Conservation (phyloP, 2,329 filamentous ascomycete genomes). For the Penicillium sp. region DNA sequence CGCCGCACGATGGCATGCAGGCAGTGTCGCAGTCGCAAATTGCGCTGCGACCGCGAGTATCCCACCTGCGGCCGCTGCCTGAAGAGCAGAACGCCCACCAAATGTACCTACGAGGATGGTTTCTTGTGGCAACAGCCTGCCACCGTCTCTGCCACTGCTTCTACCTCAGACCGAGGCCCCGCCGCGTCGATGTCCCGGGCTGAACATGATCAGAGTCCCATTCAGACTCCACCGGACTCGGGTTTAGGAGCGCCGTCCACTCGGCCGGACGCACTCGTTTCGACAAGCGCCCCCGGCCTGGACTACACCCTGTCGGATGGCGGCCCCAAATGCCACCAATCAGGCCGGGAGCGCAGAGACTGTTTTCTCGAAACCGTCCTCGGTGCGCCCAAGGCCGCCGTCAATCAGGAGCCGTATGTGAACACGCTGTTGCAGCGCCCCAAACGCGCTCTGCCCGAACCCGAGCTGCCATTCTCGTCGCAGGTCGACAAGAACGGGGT, state of each 20-base stretch:
- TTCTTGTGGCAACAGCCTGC: constrained; percentile 41
- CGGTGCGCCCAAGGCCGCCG: constrained; percentile 33
- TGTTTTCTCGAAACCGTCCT: constrained; percentile 37
- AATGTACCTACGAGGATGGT: constrained; percentile 43
- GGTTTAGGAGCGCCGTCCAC: constrained; percentile 27
- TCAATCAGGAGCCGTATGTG: constrained; percentile 33
- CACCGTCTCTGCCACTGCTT: constrained; percentile 30
- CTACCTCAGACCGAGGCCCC: constrained; percentile 25
- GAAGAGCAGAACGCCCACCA: constrained; percentile 36
- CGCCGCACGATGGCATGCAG: constrained; percentile 43
- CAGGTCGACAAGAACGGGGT: constrained; percentile 12
- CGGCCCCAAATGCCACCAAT: constrained; percentile 5
- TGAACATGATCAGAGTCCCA: constrained; percentile 22
- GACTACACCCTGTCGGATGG: constrained; percentile 7
- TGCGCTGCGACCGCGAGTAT: constrained; percentile 45
- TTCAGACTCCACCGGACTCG: constrained; percentile 32
- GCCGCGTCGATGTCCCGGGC: constrained; percentile 18
- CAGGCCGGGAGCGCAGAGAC: constrained; percentile 28
- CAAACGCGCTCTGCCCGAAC: constrained; percentile 14
- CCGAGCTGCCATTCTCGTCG: constrained; percentile 3
- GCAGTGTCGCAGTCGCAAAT: constrained; percentile 43
- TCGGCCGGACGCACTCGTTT: constrained; percentile 23
- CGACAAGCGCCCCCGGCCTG: constrained; percentile 9
- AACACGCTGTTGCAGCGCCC: constrained; percentile 29
- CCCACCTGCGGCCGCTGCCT: constrained; percentile 41